A percentile compares a stretch with the other conserved stretches of the same genome.
phyloP scores from a whole-genome alignment of 345 rosid genomes.

The Toxicodendron radicans region DNA sequence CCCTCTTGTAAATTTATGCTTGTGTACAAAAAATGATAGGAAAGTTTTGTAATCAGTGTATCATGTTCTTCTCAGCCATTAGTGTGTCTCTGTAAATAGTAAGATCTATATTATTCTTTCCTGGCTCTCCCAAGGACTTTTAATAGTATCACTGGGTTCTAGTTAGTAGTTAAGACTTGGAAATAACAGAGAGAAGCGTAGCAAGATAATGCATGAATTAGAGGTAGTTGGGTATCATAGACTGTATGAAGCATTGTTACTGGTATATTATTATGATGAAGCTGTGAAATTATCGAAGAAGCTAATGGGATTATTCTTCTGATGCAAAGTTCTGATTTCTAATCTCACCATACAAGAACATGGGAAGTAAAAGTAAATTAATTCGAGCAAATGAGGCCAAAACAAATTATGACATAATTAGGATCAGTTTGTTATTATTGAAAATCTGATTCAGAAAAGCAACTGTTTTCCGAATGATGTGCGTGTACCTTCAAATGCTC shows the following conservation, averaged over 20 bases:
- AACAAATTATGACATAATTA: too few species aligned
- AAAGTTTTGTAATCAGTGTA: constrained; percentile 57
- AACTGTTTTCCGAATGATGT: too few species aligned
- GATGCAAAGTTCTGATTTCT: too few species aligned
- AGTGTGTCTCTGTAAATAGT: constrained; percentile 32
- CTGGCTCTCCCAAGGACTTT: neutral
- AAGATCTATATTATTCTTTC: constrained; percentile 22
- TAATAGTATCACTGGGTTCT: neutral
- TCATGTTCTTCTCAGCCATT: constrained; percentile 27
- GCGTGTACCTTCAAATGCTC: neutral
- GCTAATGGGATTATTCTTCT: too few species aligned
- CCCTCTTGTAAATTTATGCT: constrained; percentile 40
- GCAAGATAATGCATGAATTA: neutral
- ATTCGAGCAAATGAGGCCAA: neutral
- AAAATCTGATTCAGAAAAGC: neutral
- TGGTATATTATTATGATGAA: too few species aligned
- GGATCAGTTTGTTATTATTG: neutral
- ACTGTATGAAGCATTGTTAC: too few species aligned
- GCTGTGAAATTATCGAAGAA: too few species aligned
- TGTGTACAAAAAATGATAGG: constrained; percentile 48
- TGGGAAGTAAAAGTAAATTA: too few species aligned
- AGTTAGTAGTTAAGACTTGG: constrained; percentile 4
- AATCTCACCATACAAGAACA: too few species aligned
- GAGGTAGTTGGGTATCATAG: neutral
- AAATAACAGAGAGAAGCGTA: neutral